phyloP scores from a whole-genome alignment of 2,329 filamentous ascomycete genomes.

The Alternaria dauci region DNA sequence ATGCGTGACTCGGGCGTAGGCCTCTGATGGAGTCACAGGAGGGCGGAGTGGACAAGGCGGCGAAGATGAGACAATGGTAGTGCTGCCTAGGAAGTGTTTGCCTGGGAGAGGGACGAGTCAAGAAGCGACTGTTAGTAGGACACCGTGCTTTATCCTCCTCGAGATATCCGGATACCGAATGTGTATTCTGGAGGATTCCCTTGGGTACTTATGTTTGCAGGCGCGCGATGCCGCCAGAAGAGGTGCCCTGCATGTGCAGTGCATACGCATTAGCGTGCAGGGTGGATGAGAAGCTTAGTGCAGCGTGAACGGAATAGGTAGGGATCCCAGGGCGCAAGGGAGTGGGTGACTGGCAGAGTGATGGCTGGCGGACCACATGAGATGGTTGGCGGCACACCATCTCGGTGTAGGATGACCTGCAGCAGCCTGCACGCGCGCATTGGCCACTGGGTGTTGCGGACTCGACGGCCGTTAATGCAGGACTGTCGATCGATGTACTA shows the following conservation, averaged over 20 bases:
- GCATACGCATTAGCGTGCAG: conserved; percentile 46
- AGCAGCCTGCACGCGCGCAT: conserved; percentile 37
- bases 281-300: conserved; percentile 49
- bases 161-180: conserved; percentile 30
- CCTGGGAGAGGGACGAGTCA: conserved; percentile 32
- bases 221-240: conserved; percentile 18
- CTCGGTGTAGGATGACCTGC: conserved; percentile 40
- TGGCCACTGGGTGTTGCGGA: conserved; percentile 38
- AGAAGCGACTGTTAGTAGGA: conserved; percentile 25
- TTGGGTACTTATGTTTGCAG: conserved; percentile 43
- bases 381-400: conserved; percentile 31
- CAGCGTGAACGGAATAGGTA: conserved; percentile 39
- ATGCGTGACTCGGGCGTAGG: conserved; percentile 44
- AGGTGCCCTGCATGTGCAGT: conserved; percentile 31
- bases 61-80: conserved; percentile 37
- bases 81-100: conserved; percentile 43
- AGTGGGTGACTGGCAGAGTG: conserved; percentile 45
- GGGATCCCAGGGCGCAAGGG: conserved; percentile 40
- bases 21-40: conserved; percentile 38
- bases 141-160: conserved; percentile 31
- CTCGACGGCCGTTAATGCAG: conserved; percentile 43
- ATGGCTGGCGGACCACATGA: conserved; percentile 38
- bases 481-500: conserved; percentile 40
- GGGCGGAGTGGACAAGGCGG: conserved; percentile 38
- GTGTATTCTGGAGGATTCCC: conserved; percentile 30